Evolutionary conservation across 495 filamentous ascomycete species (phyloP), one percentile per base, ranked within the genome.

Genomic region (Neurospora cerealis): DNA sequence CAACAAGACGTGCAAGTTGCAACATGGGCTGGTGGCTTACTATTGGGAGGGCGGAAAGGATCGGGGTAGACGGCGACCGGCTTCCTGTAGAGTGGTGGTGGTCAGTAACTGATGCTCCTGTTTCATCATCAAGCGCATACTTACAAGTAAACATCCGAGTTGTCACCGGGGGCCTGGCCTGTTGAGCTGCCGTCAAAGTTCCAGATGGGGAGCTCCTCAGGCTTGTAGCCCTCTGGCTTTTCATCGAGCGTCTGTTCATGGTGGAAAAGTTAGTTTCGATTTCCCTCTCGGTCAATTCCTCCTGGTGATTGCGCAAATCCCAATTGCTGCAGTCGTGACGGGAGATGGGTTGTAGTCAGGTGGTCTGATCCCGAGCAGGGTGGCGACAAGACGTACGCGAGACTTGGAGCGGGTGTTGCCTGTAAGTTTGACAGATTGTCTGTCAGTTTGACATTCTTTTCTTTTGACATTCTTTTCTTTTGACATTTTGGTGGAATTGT

Each of bases 201-300:
- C 94, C 94, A 97, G 83, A 97, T 93, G 72, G 94, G 92, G 73
- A 97, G 93, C 74, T 97, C 94, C 72, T 93, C 91, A 73, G 93
- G 79, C 75, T 80, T 84, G 80, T 83, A 80, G 39, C 84, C 82
- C 83, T 90, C 89, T 79, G 83, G 87, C 48, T 96, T 87, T 76
- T 94, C 96, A 93, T 97, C 81, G 34, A 76, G 41, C 54, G 66
- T 70, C 69, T 34, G 2, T 40, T 34, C 2, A 66, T 66, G 0
- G 28, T 19, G 28, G 6, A 1, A 15, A 66, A 17, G 54, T 66
- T 19, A 69, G 54, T 60, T 36, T 69, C 70, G 69, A 75, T 73
- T 77, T 69, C 69, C 37, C 70, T 13, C 32, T 15, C 21, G n/a
- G 21, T 15, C 21, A 60, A 60, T 28, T 15, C 48, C 21, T 60